A percentile compares a stretch with the other conserved stretches of the same genome.
Conservation (phyloP, 306 rosid species). For the Prunus persica region DNA sequence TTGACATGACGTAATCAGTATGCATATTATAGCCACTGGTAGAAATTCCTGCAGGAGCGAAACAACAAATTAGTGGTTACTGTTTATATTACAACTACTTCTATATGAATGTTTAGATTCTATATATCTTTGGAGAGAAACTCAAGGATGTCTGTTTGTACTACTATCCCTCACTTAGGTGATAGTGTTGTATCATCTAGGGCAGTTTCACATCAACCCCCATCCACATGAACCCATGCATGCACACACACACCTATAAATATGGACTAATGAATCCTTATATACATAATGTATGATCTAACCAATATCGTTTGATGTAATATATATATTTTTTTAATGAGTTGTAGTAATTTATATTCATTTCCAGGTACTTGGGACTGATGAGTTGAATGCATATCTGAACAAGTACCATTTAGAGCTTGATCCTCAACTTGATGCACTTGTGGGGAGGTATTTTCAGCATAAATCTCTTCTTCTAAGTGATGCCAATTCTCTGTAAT, state of each 20-base stretch:
- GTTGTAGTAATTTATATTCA: conserved; percentile 15
- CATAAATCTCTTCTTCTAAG: background rate
- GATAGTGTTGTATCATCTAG: background rate
- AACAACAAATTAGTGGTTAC: background rate
- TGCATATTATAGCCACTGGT: background rate
- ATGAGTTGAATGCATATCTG: conserved; percentile 74
- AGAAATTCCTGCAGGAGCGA: background rate
- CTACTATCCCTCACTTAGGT: background rate
- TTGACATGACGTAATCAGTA: background rate
- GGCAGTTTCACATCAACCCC: background rate
- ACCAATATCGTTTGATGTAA: background rate
- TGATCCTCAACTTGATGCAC: conserved; percentile 87
- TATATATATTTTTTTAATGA: background rate
- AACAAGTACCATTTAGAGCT: conserved; percentile 75
- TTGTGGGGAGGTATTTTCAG: conserved; percentile 66
- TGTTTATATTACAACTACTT: background rate
- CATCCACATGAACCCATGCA: background rate
- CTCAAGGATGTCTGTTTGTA: background rate
- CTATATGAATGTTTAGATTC: background rate
- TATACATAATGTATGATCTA: background rate
- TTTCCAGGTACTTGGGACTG: conserved; percentile 81
- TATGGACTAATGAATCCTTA: background rate
- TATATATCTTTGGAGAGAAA: background rate
- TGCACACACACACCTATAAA: background rate
- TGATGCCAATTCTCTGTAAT: conserved; percentile 13